phyloP scores from a whole-genome alignment of 2,329 filamentous ascomycete species.

The Neurospora sp. region DNA sequence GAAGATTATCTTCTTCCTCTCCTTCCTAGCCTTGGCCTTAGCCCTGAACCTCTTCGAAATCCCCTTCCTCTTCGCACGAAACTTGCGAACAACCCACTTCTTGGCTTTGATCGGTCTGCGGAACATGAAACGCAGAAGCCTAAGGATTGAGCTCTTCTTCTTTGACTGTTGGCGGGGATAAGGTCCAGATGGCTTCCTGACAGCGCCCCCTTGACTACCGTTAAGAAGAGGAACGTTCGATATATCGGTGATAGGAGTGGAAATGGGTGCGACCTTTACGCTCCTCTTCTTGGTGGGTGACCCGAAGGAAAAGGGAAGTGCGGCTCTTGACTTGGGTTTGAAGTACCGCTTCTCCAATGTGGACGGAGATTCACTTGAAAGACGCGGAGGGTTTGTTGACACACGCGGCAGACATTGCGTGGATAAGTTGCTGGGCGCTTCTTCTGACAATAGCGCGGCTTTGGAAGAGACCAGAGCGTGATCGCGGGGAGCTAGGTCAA shows the following conservation, averaged over 20 bases:
- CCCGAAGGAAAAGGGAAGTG: not conserved
- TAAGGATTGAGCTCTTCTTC: not conserved
- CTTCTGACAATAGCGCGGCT: not conserved
- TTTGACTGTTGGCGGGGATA: not conserved
- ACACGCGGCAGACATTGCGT: slow-evolving; percentile 11
- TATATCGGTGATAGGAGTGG: not conserved
- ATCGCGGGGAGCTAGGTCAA: not conserved
- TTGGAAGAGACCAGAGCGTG: not conserved
- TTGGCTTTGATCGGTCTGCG: slow-evolving; percentile 6
- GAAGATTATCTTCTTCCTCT: not conserved
- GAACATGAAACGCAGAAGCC: not conserved
- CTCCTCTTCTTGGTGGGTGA: not conserved
- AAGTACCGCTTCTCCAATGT: not conserved
- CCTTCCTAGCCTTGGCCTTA: not conserved
- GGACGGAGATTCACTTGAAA: not conserved
- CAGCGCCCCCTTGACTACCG: not conserved
- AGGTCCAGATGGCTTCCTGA: not conserved
- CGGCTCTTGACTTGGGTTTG: not conserved
- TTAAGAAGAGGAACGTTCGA: not conserved
- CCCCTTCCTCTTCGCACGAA: slow-evolving; percentile 9
- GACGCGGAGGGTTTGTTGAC: slow-evolving; percentile 2
- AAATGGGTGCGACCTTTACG: not conserved
- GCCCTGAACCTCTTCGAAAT: slow-evolving; percentile 3
- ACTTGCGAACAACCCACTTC: slow-evolving; percentile 11
- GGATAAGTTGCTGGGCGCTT: slow-evolving; percentile 6